Base-by-base conservation (phyloP, 1,284 basidiomycete genomes). In the Malassezia arunalokei region DNA sequence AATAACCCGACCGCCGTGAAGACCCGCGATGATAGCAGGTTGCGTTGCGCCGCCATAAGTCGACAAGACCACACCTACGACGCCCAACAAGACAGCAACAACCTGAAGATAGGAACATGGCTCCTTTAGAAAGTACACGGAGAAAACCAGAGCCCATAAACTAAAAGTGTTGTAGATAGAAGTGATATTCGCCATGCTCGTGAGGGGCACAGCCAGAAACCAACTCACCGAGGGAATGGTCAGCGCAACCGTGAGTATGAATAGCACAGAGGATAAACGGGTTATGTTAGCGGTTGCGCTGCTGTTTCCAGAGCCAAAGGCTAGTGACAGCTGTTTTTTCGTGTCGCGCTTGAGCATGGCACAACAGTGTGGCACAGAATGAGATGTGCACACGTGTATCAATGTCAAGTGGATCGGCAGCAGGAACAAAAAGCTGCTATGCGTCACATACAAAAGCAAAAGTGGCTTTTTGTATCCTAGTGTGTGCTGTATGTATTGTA, bases 141-240 rank as follows among this genome's bases (percentile, higher is more conserved):
- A 65, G 15, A 73, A 67, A 14, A 73, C 71, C 15, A 73, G 59
- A 29, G 71, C 71, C 65, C 67, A 71, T 3, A 73, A 62, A 17
- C 66, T 63, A 37, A 70, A 71, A 3, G 69, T 71, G 44, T 73
- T 73, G 61, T 73, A 73, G 46, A 73, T 70, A 32, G 68, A 59
- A 0, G 69, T 73, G 43, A 73, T 67, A 44, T 73, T 69, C 5
- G 66, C 68, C 71, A 73, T 73, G 40, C 59, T 62, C 12, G 71
- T 73, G 51, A 70, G 57, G 0, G 68, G 70, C 6, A 72, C 68
- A 1, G 70, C 68, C 20, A 62, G 56, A 43, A 71, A 72, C 71
- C 71, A 73, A 46, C 67, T 70, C 20, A 73, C 49, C 1, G 71
- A 64, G 0, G 71, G 69, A 1, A 73, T 39, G 1, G 67, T 68